phyloP scores from a whole-genome alignment of 306 rosid species.

The Luffa acutangula region DNA sequence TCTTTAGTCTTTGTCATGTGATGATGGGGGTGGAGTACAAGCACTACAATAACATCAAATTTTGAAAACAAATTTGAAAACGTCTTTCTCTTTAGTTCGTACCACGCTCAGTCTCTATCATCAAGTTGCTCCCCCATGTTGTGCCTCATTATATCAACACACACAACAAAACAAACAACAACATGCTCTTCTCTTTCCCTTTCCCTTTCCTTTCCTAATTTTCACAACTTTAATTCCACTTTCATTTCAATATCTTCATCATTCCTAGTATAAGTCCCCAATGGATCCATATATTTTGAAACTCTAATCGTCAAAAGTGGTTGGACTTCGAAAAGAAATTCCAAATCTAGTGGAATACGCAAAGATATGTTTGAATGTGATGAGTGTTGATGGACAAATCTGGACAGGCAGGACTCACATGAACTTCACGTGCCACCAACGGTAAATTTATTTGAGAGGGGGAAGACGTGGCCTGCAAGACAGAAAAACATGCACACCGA shows the following conservation, averaged over 20 bases:
- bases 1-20: not conserved
- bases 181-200: not conserved
- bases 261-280: too few species aligned
- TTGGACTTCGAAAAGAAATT: too few species aligned
- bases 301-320: too few species aligned
- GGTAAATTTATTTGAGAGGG: too few species aligned
- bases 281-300: too few species aligned
- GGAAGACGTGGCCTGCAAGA: too few species aligned
- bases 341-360: too few species aligned
- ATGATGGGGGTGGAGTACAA: not conserved
- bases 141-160: not conserved
- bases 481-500: too few species aligned
- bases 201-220: not conserved
- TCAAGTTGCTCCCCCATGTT: not conserved
- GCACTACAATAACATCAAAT: not conserved
- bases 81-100: not conserved
- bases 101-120: not conserved
- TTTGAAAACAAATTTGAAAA: not conserved
- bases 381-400: too few species aligned
- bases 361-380: too few species aligned
- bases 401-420: too few species aligned
- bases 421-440: too few species aligned
- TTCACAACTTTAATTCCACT: not conserved
- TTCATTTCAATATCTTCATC: not conserved
- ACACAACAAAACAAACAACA: not conserved